These are phyloP conservation scores for Nepenthes gracilis DNA, from an alignment of 148 eudicot genomes.

Conservation along the genomic window DNA sequence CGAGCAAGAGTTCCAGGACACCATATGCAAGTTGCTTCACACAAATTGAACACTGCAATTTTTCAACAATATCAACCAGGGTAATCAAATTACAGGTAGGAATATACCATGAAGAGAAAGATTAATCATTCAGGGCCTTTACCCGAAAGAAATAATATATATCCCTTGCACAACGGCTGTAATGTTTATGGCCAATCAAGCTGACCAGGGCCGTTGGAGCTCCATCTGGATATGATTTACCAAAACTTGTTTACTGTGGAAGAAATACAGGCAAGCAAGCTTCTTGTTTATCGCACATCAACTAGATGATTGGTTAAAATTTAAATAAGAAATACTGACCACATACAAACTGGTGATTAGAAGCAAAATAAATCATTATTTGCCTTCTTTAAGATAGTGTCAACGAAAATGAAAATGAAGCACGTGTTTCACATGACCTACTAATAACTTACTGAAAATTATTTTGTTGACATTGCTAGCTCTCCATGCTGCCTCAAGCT, in stretches of 20 bases:
- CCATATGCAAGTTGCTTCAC: constrained; percentile 85
- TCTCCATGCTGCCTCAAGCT: constrained; percentile 91
- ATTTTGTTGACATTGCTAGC: constrained; percentile 78
- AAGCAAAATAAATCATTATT: background rate
- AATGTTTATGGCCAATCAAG: constrained; percentile 88
- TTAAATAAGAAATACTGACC: background rate
- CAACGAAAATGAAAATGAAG: background rate
- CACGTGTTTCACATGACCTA: background rate
- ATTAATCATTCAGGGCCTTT: background rate
- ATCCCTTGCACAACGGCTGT: constrained; percentile 78
- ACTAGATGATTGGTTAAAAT: background rate
- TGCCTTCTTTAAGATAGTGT: background rate
- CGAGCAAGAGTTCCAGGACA: constrained; percentile 61
- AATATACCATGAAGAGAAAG: too few species aligned
- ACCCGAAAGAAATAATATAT: constrained; percentile 89
- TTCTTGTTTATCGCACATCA: background rate
- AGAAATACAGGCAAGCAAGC: background rate
- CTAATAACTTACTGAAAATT: constrained; percentile 51
- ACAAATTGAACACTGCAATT: constrained; percentile 73
- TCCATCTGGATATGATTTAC: constrained; percentile 34
- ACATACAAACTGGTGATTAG: background rate
- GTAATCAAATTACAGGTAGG: background rate
- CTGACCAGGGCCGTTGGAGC: constrained; percentile 91
- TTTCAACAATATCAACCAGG: background rate
- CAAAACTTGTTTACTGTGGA: background rate